These are phyloP conservation scores for Monilinia fructigena DNA, from an alignment of 2,329 filamentous ascomycete species.

Conservation along the genomic window DNA sequence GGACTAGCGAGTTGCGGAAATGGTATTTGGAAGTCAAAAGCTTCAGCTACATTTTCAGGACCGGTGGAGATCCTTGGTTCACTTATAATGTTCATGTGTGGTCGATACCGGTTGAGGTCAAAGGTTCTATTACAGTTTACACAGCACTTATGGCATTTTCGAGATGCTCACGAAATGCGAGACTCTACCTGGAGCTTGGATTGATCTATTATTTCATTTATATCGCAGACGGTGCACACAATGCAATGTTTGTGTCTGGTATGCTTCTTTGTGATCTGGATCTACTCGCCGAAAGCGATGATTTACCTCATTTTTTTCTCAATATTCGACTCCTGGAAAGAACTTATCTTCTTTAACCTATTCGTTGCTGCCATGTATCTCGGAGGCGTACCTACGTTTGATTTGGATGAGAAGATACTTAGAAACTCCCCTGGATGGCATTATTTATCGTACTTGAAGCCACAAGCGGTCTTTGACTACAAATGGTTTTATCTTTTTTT, in stretches of 20 bases:
- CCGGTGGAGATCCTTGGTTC: constrained; percentile 56
- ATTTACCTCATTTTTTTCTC: constrained; percentile 53
- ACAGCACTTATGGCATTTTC: constrained; percentile 54
- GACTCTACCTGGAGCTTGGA: constrained; percentile 52
- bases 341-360: constrained; percentile 51
- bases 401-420: constrained; percentile 51
- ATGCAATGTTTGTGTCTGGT: constrained; percentile 58
- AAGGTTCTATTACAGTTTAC: constrained; percentile 64
- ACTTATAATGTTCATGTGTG: constrained; percentile 59
- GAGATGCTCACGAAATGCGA: constrained; percentile 52
- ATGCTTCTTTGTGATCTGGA: constrained; percentile 64
- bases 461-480: constrained; percentile 62
- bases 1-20: constrained; percentile 33
- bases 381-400: constrained; percentile 58
- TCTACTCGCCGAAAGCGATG: constrained; percentile 49
- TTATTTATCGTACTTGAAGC: constrained; percentile 53
- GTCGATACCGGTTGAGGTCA: constrained; percentile 59
- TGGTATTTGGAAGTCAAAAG: constrained; percentile 58
- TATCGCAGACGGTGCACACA: constrained; percentile 63
- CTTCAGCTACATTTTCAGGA: constrained; percentile 65
- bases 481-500: constrained; percentile 69
- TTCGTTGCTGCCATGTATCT: constrained; percentile 56
- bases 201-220: constrained; percentile 67
- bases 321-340: constrained; percentile 49
- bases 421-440: constrained; percentile 51